Evolutionary conservation across 176 grass and related monocot genomes (phyloP).

Genomic region (Eragrostis curvula): DNA sequence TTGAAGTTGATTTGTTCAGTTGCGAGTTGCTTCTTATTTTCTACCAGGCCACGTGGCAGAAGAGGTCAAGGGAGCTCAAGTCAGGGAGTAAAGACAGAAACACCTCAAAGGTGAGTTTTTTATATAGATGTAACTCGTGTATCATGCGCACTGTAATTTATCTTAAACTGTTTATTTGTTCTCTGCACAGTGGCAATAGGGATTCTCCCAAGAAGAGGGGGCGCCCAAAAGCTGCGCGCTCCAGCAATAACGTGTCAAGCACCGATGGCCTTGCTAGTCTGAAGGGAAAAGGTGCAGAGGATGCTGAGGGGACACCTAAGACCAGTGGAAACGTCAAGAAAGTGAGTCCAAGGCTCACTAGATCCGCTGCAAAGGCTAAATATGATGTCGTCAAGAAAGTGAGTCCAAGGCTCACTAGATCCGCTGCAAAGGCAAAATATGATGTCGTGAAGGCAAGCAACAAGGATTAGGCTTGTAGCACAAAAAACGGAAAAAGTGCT

Average conservation of each 20-base stretch:
- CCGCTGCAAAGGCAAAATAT: too few species aligned
- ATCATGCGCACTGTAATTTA: background rate
- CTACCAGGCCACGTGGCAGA: conserved; percentile 42
- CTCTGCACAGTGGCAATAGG: conserved; percentile 15
- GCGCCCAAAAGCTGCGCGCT: conserved; percentile 42
- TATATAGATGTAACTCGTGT: conserved; percentile 5
- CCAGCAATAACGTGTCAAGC: background rate
- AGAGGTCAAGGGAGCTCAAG: conserved; percentile 26
- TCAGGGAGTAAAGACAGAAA: conserved; percentile 31
- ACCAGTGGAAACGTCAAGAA: too few species aligned
- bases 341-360: too few species aligned
- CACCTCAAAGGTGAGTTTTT: conserved; percentile 40
- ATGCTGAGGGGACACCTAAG: too few species aligned
- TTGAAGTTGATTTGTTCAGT: background rate
- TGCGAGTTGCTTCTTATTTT: conserved; percentile 28
- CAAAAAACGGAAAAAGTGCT: too few species aligned
- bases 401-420: too few species aligned
- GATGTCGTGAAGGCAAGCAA: too few species aligned
- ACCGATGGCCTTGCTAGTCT: too few species aligned
- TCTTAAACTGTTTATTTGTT: conserved; percentile 9
- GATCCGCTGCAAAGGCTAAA: too few species aligned
- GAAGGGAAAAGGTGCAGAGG: too few species aligned
- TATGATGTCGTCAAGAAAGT: too few species aligned
- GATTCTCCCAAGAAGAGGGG: conserved; percentile 56
- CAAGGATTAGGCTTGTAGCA: too few species aligned